phyloP scores from a whole-genome alignment of 257 asterid species.

The Penstemon barbatus region DNA sequence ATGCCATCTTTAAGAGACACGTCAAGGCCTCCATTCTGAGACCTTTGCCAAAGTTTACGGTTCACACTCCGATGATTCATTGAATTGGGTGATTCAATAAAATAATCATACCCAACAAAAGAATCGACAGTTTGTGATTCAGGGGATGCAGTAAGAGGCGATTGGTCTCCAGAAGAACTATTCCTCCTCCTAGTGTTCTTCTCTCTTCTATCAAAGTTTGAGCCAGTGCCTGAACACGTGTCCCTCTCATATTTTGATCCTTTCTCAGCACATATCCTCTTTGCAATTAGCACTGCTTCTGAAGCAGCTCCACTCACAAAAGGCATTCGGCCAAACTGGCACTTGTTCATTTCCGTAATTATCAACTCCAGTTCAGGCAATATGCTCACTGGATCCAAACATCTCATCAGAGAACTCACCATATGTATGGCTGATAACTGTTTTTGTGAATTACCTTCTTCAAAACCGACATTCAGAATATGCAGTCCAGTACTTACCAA shows the following conservation, averaged over 20 bases:
- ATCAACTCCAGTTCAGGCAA: constrained; percentile 65
- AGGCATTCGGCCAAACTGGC: constrained; percentile 78
- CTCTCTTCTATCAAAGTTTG: constrained; percentile 51
- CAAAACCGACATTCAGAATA: constrained; percentile 57
- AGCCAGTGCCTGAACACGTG: constrained; percentile 44
- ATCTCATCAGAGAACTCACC: constrained; percentile 78
- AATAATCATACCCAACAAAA: constrained; percentile 50
- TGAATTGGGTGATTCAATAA: constrained; percentile 66
- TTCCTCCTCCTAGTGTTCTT: constrained; percentile 38
- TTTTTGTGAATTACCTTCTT: constrained; percentile 74
- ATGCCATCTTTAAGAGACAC: constrained; percentile 90
- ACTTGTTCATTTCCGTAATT: constrained; percentile 78
- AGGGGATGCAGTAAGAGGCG: constrained; percentile 66
- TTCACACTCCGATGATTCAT: constrained; percentile 63
- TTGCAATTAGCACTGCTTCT: constrained; percentile 78
- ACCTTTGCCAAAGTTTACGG: constrained; percentile 73
- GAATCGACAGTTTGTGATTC: constrained; percentile 80
- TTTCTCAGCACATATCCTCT: constrained; percentile 52
- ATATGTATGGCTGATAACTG: constrained; percentile 82
- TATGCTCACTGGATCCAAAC: constrained; percentile 75
- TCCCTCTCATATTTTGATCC: constrained; percentile 54
- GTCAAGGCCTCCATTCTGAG: constrained; percentile 54
- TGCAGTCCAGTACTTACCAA: constrained; percentile 63
- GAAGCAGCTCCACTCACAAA: constrained; percentile 90
- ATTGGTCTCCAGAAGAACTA: constrained; percentile 47